Evolutionary conservation across 208 protist species (phyloP), one percentile per base, ranked within the genome.

Genomic region (Trypanosoma melophagium): DNA sequence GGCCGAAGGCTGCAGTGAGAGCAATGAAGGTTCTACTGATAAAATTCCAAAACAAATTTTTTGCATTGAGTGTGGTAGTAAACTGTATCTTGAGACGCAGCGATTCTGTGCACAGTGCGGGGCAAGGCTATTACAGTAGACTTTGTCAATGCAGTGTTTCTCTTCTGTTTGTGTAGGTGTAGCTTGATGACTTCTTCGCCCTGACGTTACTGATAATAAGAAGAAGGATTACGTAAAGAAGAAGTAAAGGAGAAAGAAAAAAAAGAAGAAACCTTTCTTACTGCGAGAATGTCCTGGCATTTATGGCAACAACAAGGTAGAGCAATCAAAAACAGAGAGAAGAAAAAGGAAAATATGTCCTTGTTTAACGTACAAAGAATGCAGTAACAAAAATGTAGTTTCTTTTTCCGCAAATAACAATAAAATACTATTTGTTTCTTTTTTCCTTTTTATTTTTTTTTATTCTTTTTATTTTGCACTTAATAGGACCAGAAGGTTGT

Each of bases 41-140:
- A 52, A 49, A 35, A 25, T 40, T 8, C 21, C 31, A n/a, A 58
- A 58, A 19, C 24, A 10, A 5, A 60, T 24, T 21, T 95, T 90
- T 63, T 95, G 89, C 68, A 75, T 77, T 50, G 74, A 86, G 5
- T 95, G 89, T 53, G 89, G 89, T 5, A 47, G 49, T 28, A 84
- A 86, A 24, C 54, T 87, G 8, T 42, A 42, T 7, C 16, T 51
- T 3, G 40, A 53, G 0, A 65, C 59, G 0, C 79, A 85, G 28
- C 77, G 75, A 22, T 95, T 93, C 65, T 95, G 89, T 52, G 63
- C 66, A 16, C 58, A 74, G 25, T 95, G 89, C 47, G 89, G 89
- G 12, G 64, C 67, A 58, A 90, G 87, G 65, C 38, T 91, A 42
- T 38, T 35, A 57, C 25, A 3, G 38, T 35, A 66, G 5, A 22